Evolutionary conservation across 2,329 filamentous ascomycete species (phyloP).

Genomic region (Claviceps monticola): DNA sequence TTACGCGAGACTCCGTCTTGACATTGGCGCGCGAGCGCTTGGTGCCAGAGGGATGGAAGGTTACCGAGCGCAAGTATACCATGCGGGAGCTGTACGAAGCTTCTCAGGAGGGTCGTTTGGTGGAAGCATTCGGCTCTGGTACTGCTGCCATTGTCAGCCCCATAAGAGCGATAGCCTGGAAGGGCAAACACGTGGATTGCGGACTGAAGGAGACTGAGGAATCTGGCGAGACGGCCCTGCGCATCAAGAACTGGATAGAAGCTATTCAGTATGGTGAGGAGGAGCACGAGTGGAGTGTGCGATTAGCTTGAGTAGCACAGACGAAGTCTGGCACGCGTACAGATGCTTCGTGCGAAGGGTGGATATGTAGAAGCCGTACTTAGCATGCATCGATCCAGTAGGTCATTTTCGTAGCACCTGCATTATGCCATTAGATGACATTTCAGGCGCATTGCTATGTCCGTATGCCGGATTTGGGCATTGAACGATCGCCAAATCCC

Average conservation of each 20-base stretch:
- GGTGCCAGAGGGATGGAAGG: slow-evolving; percentile 71
- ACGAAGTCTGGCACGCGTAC: neutral
- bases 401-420: neutral
- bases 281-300: slow-evolving; percentile 78
- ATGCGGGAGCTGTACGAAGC: slow-evolving; percentile 79
- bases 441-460: neutral
- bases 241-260: slow-evolving; percentile 96
- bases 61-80: slow-evolving; percentile 81
- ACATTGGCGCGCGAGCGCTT: slow-evolving; percentile 72
- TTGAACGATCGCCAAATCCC: neutral
- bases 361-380: neutral
- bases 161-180: slow-evolving; percentile 80
- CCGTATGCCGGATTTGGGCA: neutral
- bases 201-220: slow-evolving; percentile 70
- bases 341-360: neutral
- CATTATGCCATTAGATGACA: too few species aligned
- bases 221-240: slow-evolving; percentile 70
- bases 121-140: slow-evolving; percentile 89
- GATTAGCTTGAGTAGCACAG: slow-evolving; percentile 15
- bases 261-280: slow-evolving; percentile 89
- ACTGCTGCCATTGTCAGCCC: slow-evolving; percentile 92
- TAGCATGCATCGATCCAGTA: neutral
- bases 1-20: slow-evolving; percentile 87
- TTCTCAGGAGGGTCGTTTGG: slow-evolving; percentile 65
- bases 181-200: slow-evolving; percentile 66